Percentiles rank a stretch among this genome's conserved stretches.
Conservation (phyloP, 345 rosid species). For the Eucalyptus urophylla region DNA sequence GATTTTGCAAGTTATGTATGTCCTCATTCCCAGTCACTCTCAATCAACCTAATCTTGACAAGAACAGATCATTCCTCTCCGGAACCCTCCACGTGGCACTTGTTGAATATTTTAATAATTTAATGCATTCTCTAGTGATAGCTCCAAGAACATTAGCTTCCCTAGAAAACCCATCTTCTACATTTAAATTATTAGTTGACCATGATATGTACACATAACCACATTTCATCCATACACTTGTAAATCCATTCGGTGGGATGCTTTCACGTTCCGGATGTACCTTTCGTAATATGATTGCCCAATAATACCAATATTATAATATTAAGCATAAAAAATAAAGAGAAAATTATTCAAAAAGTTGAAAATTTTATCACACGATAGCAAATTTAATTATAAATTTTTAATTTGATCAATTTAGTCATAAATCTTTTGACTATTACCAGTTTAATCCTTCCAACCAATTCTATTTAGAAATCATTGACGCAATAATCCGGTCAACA, state of each 20-base stretch:
- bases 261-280: neutral
- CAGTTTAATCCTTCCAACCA: accelerated
- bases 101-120: neutral
- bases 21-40: neutral
- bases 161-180: neutral
- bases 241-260: neutral
- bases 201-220: neutral
- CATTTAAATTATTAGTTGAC: neutral
- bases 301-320: neutral
- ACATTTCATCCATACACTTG: neutral
- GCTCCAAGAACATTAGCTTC: neutral
- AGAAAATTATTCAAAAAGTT: neutral
- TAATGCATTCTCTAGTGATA: neutral
- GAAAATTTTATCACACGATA: accelerated
- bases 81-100: neutral
- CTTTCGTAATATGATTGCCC: neutral
- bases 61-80: neutral
- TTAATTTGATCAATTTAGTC: neutral
- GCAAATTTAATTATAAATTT: neutral
- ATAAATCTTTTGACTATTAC: neutral
- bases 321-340: neutral
- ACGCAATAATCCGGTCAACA: accelerated
- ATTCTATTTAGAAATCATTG: neutral
- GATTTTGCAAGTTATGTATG: neutral
- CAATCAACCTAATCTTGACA: neutral